Percentiles rank a stretch among this genome's conserved stretches.
These are phyloP conservation scores for Selaginella tamariscina DNA, from an alignment of 75 land plant species.

Conservation along the genomic window DNA sequence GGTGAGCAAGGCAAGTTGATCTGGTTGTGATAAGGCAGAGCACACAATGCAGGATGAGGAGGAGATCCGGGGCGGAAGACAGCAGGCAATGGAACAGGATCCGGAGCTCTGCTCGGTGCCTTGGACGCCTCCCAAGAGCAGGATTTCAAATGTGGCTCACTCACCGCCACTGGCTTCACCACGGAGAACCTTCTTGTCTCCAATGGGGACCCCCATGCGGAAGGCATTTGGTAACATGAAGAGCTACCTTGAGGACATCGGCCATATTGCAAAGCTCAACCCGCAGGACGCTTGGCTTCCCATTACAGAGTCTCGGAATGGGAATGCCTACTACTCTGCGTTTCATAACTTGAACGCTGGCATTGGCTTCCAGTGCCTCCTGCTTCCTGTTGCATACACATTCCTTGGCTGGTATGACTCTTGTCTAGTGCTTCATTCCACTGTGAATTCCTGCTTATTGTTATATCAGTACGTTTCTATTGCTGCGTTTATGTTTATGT, in stretches of 20 bases:
- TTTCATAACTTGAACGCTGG: constrained; percentile 8
- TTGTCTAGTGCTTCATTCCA: no score
- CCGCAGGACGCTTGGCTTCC: constrained; percentile 9
- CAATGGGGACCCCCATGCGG: constrained; percentile 57
- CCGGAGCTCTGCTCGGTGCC: not conserved
- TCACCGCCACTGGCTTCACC: not conserved
- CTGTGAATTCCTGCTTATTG: no score
- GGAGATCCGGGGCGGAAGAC: no score
- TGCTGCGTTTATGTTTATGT: no score
- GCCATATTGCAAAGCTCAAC: constrained; percentile 70
- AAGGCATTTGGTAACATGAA: constrained; percentile 58
- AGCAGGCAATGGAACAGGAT: not conserved
- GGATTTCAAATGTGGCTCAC: no score
- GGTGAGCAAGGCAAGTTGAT: no score
- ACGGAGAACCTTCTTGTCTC: constrained; percentile 18
- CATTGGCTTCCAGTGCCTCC: constrained; percentile 3
- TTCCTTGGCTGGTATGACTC: constrained; percentile 11
- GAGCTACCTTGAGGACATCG: constrained; percentile 78
- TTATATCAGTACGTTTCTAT: no score
- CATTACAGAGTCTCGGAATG: constrained; percentile 8
- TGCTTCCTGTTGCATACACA: constrained; percentile 1
- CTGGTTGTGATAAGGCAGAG: no score
- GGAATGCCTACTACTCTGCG: constrained; percentile 10
- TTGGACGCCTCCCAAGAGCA: not conserved
- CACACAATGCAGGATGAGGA: no score